Conservation (phyloP, 73 alveolate genomes). For the Tetrahymena malaccensis region DNA sequence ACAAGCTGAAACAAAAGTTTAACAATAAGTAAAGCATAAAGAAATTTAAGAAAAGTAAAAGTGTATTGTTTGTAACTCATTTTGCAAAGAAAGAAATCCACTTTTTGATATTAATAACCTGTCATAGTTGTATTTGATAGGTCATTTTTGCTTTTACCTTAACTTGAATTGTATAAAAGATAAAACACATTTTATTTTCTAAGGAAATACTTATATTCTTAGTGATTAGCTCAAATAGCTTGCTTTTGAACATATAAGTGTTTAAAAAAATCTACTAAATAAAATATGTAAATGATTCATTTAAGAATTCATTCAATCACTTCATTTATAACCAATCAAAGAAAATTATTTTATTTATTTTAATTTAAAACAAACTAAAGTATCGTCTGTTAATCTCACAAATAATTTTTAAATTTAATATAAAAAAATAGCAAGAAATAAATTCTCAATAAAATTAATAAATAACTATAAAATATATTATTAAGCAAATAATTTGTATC, state of each 20-base stretch:
- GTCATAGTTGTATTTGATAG: neutral
- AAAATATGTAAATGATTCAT: neutral
- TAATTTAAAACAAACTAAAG: too few species aligned
- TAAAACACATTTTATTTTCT: neutral
- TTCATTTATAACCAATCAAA: too few species aligned
- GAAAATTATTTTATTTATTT: too few species aligned
- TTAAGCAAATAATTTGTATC: too few species aligned
- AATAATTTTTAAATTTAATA: too few species aligned
- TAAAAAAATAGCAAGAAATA: too few species aligned
- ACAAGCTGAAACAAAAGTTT: neutral
- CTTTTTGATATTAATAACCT: neutral
- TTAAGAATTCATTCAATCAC: too few species aligned
- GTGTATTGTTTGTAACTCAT: neutral
- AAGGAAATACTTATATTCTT: neutral
- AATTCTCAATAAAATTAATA: too few species aligned
- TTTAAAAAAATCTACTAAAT: neutral
- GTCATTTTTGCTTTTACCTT: neutral
- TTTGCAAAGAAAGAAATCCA: neutral
- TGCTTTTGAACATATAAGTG: neutral
- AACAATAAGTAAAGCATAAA: neutral
- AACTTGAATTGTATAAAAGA: neutral
- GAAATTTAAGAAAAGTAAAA: neutral
- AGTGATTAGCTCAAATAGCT: neutral
- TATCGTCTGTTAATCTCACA: too few species aligned
- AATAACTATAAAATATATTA: too few species aligned